Conservation (phyloP, 2,329 filamentous ascomycete species). For the Akanthomyces lecanii region DNA sequence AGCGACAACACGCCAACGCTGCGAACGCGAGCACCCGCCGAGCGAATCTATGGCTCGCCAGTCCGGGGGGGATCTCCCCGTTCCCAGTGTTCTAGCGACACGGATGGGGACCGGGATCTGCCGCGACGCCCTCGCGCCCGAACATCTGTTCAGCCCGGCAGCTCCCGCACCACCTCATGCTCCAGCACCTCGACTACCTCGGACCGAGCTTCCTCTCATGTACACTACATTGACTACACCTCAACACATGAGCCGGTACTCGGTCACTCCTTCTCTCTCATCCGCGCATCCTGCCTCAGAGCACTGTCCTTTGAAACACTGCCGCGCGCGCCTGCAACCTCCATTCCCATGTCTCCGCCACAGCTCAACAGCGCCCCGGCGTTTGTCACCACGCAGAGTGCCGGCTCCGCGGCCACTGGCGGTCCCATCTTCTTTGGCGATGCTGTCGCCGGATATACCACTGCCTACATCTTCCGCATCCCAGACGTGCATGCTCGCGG, state of each 20-base stretch:
- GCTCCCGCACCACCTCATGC: constrained; percentile 44
- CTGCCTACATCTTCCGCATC: constrained; percentile 66
- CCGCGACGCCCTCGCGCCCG: constrained; percentile 36
- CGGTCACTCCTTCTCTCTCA: constrained; percentile 60
- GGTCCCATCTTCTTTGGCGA: constrained; percentile 68
- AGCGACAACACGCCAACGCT: constrained; percentile 48
- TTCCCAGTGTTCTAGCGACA: constrained; percentile 50
- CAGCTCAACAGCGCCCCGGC: constrained; percentile 39
- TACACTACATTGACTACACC: constrained; percentile 64
- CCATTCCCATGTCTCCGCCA: constrained; percentile 35
- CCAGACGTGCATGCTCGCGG: constrained; percentile 64
- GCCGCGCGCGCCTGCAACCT: constrained; percentile 49
- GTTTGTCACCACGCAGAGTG: constrained; percentile 51
- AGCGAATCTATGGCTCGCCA: constrained; percentile 49
- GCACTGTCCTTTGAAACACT: constrained; percentile 64
- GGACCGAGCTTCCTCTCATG: constrained; percentile 46
- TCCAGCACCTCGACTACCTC: constrained; percentile 51
- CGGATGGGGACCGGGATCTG: constrained; percentile 47
- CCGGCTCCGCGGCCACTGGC: constrained; percentile 53
- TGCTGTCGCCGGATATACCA: constrained; percentile 61
- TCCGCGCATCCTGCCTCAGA: constrained; percentile 62
- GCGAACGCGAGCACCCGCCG: constrained; percentile 57
- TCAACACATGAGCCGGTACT: constrained; percentile 62
- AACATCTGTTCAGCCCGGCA: constrained; percentile 41
- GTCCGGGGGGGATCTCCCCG: constrained; percentile 47